Evolutionary conservation across 257 asterid species (phyloP).

Genomic region (Vinca minor): DNA sequence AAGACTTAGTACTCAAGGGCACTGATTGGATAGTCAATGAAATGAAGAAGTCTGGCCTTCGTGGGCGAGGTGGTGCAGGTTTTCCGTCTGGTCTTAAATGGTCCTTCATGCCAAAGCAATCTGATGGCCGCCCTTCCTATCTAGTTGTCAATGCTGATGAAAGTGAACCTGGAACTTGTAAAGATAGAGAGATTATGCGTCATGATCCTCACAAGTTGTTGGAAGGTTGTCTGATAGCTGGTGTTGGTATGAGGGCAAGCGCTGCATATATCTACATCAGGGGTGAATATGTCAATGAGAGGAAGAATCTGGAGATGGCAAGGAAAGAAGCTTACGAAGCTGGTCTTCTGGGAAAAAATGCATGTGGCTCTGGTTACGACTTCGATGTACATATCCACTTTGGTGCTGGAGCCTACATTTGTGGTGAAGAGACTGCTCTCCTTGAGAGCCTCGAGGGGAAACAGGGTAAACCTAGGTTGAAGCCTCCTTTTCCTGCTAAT

Average conservation of each 20-base stretch:
- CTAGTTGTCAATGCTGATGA: constrained; percentile 99
- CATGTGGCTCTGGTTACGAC: constrained; percentile 95
- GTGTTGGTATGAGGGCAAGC: constrained; percentile 94
- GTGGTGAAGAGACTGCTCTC: constrained; percentile 99
- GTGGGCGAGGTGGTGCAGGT: constrained; percentile 99
- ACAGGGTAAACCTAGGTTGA: constrained; percentile 95
- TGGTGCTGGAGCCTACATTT: constrained; percentile 97
- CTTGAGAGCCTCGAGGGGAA: constrained; percentile 98
- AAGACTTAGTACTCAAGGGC: constrained; percentile 86
- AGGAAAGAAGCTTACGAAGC: constrained; percentile 89
- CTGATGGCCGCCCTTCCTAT: constrained; percentile 97
- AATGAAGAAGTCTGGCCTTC: constrained; percentile 94
- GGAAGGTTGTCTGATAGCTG: constrained; percentile 97
- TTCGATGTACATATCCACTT: constrained; percentile 92
- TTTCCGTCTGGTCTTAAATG: constrained; percentile 97
- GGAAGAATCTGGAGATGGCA: constrained; percentile 75
- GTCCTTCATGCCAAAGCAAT: constrained; percentile 96
- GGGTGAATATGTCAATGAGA: constrained; percentile 94
- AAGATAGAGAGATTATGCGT: constrained; percentile 97
- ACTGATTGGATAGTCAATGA: constrained; percentile 94
- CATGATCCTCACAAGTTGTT: constrained; percentile 97
- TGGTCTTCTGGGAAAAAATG: constrained; percentile 86
- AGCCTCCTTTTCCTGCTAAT: constrained; percentile 99
- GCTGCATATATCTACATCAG: constrained; percentile 96
- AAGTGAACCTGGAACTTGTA: constrained; percentile 99